phyloP scores from a whole-genome alignment of 2,329 filamentous ascomycete species.

The Colletotrichum neosansevieriae region DNA sequence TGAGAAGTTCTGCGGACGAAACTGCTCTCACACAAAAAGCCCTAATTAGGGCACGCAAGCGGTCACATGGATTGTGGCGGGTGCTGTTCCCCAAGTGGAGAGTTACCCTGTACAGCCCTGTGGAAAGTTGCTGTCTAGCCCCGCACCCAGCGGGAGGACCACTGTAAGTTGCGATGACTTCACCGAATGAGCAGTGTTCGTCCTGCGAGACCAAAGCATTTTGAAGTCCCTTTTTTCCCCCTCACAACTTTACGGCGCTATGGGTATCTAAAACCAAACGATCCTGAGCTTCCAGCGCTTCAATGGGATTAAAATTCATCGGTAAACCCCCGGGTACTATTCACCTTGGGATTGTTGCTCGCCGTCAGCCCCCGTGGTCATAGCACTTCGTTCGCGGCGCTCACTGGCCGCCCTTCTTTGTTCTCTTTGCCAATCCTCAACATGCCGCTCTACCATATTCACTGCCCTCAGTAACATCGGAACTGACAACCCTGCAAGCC shows the following conservation, averaged over 20 bases:
- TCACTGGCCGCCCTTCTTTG: slow-evolving; percentile 25
- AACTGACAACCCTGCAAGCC: slow-evolving; percentile 50
- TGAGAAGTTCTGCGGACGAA: slow-evolving; percentile 33
- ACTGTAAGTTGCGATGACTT: not conserved
- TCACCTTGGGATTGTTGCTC: not conserved
- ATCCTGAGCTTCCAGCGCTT: not conserved
- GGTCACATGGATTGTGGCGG: slow-evolving; percentile 13
- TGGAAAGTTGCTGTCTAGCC: not conserved
- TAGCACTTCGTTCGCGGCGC: slow-evolving; percentile 13
- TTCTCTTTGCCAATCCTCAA: slow-evolving; percentile 51
- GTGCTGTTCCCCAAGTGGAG: not conserved
- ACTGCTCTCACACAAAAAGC: slow-evolving; percentile 25
- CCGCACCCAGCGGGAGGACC: no score
- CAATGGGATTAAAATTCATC: not conserved
- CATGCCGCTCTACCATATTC: slow-evolving; percentile 53
- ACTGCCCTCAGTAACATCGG: slow-evolving; percentile 51
- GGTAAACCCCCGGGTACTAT: not conserved
- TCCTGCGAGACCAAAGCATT: no score
- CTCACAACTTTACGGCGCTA: no score
- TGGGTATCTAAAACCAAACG: no score
- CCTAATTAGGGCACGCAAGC: slow-evolving; percentile 39
- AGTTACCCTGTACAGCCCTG: slow-evolving; percentile 1
- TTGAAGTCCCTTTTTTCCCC: no score
- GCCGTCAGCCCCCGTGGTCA: slow-evolving; percentile 11
- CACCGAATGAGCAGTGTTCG: no score